Conservation (phyloP, 164 flowering plant species). For the Kingdonia uniflora region DNA sequence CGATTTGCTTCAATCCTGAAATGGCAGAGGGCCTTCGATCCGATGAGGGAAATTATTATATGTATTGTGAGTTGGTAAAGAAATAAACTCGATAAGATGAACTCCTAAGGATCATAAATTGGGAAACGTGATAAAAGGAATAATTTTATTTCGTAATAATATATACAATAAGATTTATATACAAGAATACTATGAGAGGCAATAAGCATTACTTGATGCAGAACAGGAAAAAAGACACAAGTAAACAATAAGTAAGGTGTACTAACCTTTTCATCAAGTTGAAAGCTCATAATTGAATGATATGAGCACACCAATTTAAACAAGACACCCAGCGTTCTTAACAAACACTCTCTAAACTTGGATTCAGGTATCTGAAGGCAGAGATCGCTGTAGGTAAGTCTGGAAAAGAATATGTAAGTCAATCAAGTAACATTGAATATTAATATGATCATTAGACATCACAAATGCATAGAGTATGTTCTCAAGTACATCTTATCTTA, state of each 20-base stretch:
- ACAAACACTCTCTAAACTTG: constrained; percentile 76
- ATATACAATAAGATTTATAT: too few relatives aligned
- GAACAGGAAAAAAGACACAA: neutral
- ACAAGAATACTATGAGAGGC: too few relatives aligned
- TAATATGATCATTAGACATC: neutral
- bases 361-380: constrained; percentile 91
- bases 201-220: too few relatives aligned
- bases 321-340: constrained; percentile 58
- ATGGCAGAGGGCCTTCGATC: too few relatives aligned
- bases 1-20: too few relatives aligned
- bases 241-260: neutral
- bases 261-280: constrained; percentile 52
- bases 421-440: neutral
- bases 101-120: too few relatives aligned
- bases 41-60: too few relatives aligned
- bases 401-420: constrained; percentile 21
- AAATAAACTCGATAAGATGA: too few relatives aligned
- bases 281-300: constrained; percentile 69
- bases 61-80: too few relatives aligned
- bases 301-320: constrained; percentile 83
- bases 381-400: constrained; percentile 94
- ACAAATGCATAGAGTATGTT: neutral
- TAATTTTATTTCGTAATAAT: too few relatives aligned
- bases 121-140: too few relatives aligned
- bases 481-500: neutral